Evolutionary conservation across 2,329 filamentous ascomycete species (phyloP), one percentile per base, ranked within the genome.

Genomic region (Capronia epimyces): DNA sequence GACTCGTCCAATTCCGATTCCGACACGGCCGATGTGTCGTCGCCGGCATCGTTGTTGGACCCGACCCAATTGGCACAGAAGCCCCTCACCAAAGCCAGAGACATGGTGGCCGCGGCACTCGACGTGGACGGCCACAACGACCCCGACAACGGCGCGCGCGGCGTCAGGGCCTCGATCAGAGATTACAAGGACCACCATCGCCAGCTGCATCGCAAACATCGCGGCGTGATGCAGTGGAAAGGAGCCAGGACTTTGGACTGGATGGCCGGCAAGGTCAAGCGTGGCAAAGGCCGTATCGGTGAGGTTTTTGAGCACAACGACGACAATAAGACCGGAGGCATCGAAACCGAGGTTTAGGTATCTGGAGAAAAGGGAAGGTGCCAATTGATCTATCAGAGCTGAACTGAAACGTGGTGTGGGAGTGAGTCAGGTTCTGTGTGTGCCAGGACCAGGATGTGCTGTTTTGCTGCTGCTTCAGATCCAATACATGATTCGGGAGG

Each of bases 181-280:
- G 77, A 84, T 18, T 81, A 85, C 65, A 82, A 81, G 61, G 75
- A 75, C 50, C 78, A 82, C 56, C 88, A 84, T 64, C 81, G 85
- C 56, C 82, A 86, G 40, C 67, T 85, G 56, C 82, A 87, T 65
- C 71, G 83, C 43, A 77, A 79, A 63, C 82, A 89, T 62, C 70
- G 82, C 18, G 85, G 85, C 0, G 63, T 85, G 34, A 89, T 89
- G 85, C 85, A 89, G 68, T 89, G 83, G 81, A 78, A 76, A 72
- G 65, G 77, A 62, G 77, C 74, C 16, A 72, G 72, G 64, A 80
- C 67, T 47, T 67, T 71, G 51, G 78, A 82, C 60, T 78, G 77
- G 66, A 73, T 83, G 52, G 79, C 80, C 62, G 77, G 81, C 32
- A 79, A 80, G 49, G 74, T 80, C 1, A 73, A 75, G 53, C 68